Evolutionary conservation across 192 early-diverging fungal genomes (phyloP).

Genomic region (Dissophora globulifera): DNA sequence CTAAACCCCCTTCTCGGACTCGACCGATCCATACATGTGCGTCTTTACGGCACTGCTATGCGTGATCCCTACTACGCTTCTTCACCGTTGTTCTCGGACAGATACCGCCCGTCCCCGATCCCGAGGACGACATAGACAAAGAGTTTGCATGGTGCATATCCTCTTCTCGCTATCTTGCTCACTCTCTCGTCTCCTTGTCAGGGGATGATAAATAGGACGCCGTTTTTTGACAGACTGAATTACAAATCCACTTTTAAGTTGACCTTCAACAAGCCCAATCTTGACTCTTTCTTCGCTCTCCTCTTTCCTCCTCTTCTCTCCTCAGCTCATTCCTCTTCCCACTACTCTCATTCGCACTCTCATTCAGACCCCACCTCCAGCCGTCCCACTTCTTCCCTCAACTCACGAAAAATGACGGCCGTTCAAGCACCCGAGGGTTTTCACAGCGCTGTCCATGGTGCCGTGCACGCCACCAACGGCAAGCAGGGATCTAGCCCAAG

Average conservation of each 20-base stretch:
- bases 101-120: no score
- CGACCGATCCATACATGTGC: no score
- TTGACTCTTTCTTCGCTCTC: neutral
- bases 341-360: no score
- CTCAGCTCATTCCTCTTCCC: constrained; percentile 5
- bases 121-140: no score
- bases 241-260: constrained; percentile 6
- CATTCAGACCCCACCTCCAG: no score
- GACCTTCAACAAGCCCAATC: neutral
- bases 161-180: no score
- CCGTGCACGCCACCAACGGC: neutral
- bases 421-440: constrained; percentile 11
- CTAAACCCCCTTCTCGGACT: no score
- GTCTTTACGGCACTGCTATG: no score
- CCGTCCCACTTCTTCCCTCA: neutral
- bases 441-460: neutral
- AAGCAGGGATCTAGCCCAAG: neutral
- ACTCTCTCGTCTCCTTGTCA: no score
- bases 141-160: no score
- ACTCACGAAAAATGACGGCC: constrained; percentile 20
- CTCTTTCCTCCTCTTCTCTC: neutral
- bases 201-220: neutral
- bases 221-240: neutral
- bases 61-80: no score
- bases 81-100: no score